Percentiles rank a stretch among this genome's conserved stretches.
These are phyloP conservation scores for Diutina neorugosa DNA, from an alignment of 1,139 yeast species.

Conservation along the genomic window DNA sequence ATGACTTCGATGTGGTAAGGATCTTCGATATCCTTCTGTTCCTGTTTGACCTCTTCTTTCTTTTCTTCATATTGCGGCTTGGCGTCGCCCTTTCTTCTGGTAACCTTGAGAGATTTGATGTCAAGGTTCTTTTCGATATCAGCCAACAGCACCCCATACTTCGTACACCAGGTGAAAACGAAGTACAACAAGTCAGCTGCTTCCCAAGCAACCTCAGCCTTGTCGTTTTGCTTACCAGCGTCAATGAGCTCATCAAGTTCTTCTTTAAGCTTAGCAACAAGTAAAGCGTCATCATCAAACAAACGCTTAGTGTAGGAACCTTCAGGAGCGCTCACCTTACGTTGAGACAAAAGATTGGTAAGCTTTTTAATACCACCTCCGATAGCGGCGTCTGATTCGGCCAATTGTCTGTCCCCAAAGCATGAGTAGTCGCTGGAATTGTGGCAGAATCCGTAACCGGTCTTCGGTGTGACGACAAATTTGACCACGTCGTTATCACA, in stretches of 20 bases:
- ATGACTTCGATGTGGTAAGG: conserved; percentile 52
- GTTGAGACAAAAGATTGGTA: conserved; percentile 48
- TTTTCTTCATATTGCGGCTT: conserved; percentile 52
- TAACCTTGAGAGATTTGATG: conserved; percentile 70
- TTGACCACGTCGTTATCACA: conserved; percentile 89
- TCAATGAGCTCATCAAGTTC: conserved; percentile 95
- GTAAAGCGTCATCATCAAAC: conserved; percentile 61
- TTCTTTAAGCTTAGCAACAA: conserved; percentile 82
- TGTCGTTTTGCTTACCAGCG: conserved; percentile 42
- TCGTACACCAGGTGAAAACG: conserved; percentile 76
- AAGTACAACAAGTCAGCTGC: conserved; percentile 92
- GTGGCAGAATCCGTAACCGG: conserved; percentile 89
- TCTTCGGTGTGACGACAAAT: conserved; percentile 65
- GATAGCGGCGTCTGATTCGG: conserved; percentile 26
- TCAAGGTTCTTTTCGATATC: conserved; percentile 83
- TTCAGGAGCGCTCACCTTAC: conserved; percentile 58
- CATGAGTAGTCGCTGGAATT: conserved; percentile 62
- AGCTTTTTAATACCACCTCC: conserved; percentile 52
- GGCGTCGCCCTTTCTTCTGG: conserved; percentile 94
- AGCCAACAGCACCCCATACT: conserved; percentile 63
- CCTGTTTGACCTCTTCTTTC: conserved; percentile 7
- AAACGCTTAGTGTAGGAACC: conserved; percentile 90
- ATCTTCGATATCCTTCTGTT: conserved; percentile 10
- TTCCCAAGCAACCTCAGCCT: conserved; percentile 81
- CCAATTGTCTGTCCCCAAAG: conserved; percentile 38